phyloP scores from a whole-genome alignment of 768 basidiomycete genomes.

The Pleurotus tuber-regium region DNA sequence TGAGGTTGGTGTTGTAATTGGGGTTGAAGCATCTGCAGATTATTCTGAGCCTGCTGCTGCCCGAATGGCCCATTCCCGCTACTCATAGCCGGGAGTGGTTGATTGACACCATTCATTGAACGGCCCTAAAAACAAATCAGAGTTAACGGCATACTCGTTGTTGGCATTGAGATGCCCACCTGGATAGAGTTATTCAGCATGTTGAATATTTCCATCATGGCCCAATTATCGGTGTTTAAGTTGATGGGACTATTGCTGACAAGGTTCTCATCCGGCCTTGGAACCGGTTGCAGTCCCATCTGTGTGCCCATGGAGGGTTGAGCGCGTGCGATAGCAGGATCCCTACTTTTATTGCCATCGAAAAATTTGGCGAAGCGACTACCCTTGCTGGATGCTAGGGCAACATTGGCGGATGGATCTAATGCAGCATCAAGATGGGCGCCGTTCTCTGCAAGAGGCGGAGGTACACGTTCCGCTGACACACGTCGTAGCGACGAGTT shows the following conservation, averaged over 20 bases:
- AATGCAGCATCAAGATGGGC: neutral
- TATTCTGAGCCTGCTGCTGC: conserved; percentile 31
- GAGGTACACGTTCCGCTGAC: conserved; percentile 14
- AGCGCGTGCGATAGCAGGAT: conserved; percentile 14
- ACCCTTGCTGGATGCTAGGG: conserved; percentile 57
- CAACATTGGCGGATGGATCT: conserved; percentile 15
- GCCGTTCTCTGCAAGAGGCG: neutral
- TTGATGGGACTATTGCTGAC: conserved; percentile 27
- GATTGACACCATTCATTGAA: conserved; percentile 24
- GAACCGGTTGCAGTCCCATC: conserved; percentile 21
- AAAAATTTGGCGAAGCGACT: conserved; percentile 89
- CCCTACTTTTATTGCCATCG: conserved; percentile 64
- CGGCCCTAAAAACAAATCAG: conserved; percentile 23
- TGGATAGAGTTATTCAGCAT: conserved; percentile 78
- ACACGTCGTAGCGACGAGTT: conserved; percentile 17
- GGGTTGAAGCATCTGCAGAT: conserved; percentile 37
- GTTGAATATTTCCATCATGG: conserved; percentile 79
- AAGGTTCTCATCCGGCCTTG: conserved; percentile 41
- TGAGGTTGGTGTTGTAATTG: conserved; percentile 43
- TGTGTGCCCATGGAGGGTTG: neutral
- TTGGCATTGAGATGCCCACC: conserved; percentile 37
- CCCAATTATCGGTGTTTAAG: conserved; percentile 47
- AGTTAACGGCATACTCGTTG: neutral
- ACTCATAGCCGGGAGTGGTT: conserved; percentile 18
- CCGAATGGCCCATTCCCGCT: conserved; percentile 29